These are phyloP conservation scores for Kwoniella bestiolae DNA, from an alignment of 768 basidiomycete genomes.

Conservation along the genomic window DNA sequence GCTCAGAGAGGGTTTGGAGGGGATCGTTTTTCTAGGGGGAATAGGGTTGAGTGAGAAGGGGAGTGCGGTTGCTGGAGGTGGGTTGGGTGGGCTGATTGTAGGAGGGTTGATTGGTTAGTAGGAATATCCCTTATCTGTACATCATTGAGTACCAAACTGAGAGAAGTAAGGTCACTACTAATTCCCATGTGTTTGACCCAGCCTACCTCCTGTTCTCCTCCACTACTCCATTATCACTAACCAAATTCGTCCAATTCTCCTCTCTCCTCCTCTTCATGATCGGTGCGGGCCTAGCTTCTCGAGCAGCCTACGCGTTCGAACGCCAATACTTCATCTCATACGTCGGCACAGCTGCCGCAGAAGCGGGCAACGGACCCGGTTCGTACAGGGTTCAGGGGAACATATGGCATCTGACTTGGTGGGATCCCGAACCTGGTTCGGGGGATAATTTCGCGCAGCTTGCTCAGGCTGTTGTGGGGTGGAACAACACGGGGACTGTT, in stretches of 20 bases:
- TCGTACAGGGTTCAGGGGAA: slow-evolving; percentile 75
- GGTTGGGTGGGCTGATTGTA: slow-evolving; percentile 76
- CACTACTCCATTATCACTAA: slow-evolving; percentile 63
- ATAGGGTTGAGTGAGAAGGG: slow-evolving; percentile 74
- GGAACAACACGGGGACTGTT: slow-evolving; percentile 76
- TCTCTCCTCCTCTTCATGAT: slow-evolving; percentile 88
- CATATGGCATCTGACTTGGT: slow-evolving; percentile 73
- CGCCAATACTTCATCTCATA: slow-evolving; percentile 65
- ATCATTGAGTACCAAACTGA: neutral
- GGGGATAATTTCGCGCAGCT: slow-evolving; percentile 57
- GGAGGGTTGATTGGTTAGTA: slow-evolving; percentile 69
- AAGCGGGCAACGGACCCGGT: slow-evolving; percentile 69
- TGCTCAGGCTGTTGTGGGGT: slow-evolving; percentile 78
- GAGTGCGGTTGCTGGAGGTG: slow-evolving; percentile 80
- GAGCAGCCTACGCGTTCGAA: slow-evolving; percentile 73
- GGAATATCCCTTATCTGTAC: neutral
- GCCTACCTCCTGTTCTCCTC: slow-evolving; percentile 34
- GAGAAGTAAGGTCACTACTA: neutral
- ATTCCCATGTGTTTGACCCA: slow-evolving; percentile 8
- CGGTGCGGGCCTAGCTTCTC: slow-evolving; percentile 88
- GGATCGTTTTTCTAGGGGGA: slow-evolving; percentile 86
- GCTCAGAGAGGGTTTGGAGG: slow-evolving; percentile 88
- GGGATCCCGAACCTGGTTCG: slow-evolving; percentile 35
- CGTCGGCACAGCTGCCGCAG: slow-evolving; percentile 68
- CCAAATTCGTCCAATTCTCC: slow-evolving; percentile 84